These are phyloP conservation scores for Acephala macrosclerotiorum DNA, from an alignment of 2,329 filamentous ascomycete species.

Conservation along the genomic window DNA sequence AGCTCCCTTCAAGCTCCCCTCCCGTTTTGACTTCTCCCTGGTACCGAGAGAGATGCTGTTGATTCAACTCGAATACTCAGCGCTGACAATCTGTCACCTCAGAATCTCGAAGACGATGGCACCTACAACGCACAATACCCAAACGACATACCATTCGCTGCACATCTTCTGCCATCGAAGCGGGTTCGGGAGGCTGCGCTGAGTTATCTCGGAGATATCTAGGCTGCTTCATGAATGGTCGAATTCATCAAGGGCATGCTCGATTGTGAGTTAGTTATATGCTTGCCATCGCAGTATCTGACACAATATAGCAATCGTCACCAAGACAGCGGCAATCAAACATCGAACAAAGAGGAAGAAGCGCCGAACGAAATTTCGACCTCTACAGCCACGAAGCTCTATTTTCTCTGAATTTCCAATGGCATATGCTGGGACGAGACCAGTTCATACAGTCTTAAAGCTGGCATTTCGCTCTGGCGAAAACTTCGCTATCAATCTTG, in stretches of 20 bases:
- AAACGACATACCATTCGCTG: background rate
- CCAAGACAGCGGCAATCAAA: background rate
- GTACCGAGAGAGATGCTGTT: background rate
- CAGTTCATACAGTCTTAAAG: background rate
- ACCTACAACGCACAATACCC: background rate
- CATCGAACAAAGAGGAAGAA: conserved; percentile 6
- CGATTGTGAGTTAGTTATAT: background rate
- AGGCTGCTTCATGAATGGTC: background rate
- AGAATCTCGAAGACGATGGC: conserved; percentile 2
- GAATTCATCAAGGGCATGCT: conserved; percentile 4
- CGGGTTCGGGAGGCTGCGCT: background rate
- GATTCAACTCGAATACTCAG: background rate
- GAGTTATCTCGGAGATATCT: background rate
- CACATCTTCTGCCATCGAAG: background rate
- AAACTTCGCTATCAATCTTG: background rate
- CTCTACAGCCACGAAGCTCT: background rate
- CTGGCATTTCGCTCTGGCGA: background rate
- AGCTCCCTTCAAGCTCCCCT: too few species aligned
- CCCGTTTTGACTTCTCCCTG: background rate
- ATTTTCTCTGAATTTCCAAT: background rate
- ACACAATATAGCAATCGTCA: background rate
- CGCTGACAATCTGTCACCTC: background rate
- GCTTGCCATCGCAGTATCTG: background rate
- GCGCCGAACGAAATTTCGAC: background rate
- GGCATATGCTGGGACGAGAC: background rate